These are phyloP conservation scores for Cercospora beticola DNA, from an alignment of 2,329 filamentous ascomycete species.

Conservation along the genomic window DNA sequence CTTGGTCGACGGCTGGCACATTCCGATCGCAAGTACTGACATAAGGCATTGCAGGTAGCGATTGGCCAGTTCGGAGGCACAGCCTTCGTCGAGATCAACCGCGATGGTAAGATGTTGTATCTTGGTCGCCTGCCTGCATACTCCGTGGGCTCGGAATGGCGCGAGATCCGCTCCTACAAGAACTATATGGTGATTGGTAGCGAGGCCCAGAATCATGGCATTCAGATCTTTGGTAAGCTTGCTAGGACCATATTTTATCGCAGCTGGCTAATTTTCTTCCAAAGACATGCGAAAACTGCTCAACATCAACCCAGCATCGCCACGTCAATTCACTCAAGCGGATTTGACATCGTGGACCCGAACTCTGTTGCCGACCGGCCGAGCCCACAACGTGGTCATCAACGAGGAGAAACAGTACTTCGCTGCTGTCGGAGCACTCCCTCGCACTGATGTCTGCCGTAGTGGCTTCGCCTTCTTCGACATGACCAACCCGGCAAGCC, in stretches of 20 bases:
- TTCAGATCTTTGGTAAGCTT: neutral
- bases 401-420: constrained; percentile 44
- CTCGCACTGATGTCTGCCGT: constrained; percentile 10
- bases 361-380: neutral
- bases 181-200: constrained; percentile 4
- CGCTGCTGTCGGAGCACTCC: constrained; percentile 9
- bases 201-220: constrained; percentile 5
- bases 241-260: neutral
- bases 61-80: constrained; percentile 56
- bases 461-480: constrained; percentile 7
- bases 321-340: constrained; percentile 39
- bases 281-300: constrained; percentile 58
- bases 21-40: neutral
- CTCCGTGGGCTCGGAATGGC: constrained; percentile 4
- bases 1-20: neutral
- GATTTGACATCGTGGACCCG: constrained; percentile 11
- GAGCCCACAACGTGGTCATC: constrained; percentile 52
- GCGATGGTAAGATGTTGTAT: constrained; percentile 52
- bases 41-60: constrained; percentile 30
- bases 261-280: neutral
- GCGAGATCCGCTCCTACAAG: constrained; percentile 8
- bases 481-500: constrained; percentile 1
- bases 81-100: constrained; percentile 54
- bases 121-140: constrained; percentile 49
- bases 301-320: constrained; percentile 45